Evolutionary conservation across 129 eudicot genomes (phyloP).

Genomic region (Glebionis coronaria): DNA sequence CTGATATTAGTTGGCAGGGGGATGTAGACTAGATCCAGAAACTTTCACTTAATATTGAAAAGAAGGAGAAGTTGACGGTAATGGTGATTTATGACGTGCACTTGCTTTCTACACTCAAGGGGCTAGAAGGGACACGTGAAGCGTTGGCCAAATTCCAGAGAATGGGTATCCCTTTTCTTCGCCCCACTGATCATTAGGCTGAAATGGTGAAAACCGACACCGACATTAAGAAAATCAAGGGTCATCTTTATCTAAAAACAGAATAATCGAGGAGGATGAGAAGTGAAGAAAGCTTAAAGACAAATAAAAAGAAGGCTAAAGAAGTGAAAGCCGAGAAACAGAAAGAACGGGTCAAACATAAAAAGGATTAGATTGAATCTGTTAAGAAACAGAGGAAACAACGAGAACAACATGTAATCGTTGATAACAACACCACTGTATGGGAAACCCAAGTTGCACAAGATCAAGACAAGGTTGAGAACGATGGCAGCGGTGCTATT

Average conservation of each 20-base stretch:
- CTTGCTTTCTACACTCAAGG: constrained; percentile 84
- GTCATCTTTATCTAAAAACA: constrained; percentile 65
- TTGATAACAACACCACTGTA: too few relatives aligned
- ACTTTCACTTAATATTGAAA: constrained; percentile 48
- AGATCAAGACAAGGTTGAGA: too few relatives aligned
- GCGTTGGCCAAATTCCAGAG: constrained; percentile 68
- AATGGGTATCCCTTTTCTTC: constrained; percentile 66
- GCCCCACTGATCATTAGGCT: constrained; percentile 83
- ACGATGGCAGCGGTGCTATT: too few relatives aligned
- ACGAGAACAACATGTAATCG: constrained; percentile 76
- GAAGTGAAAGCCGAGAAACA: constrained; percentile 70
- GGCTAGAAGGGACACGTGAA: constrained; percentile 69
- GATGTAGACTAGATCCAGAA: constrained; percentile 65
- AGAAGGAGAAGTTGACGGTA: constrained; percentile 70
- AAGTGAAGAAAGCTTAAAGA: constrained; percentile 89
- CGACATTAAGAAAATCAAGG: constrained; percentile 88
- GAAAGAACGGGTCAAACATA: constrained; percentile 77
- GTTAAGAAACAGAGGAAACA: constrained; percentile 97
- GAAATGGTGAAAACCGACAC: constrained; percentile 86
- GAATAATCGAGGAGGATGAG: constrained; percentile 75
- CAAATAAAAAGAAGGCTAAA: constrained; percentile 69
- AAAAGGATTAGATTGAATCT: constrained; percentile 77
- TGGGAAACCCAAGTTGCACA: too few relatives aligned
- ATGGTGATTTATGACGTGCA: constrained; percentile 73
- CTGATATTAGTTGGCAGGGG: constrained; percentile 66